phyloP scores from a whole-genome alignment of 2,329 filamentous ascomycete genomes.

The Aspergillus phoenicis region DNA sequence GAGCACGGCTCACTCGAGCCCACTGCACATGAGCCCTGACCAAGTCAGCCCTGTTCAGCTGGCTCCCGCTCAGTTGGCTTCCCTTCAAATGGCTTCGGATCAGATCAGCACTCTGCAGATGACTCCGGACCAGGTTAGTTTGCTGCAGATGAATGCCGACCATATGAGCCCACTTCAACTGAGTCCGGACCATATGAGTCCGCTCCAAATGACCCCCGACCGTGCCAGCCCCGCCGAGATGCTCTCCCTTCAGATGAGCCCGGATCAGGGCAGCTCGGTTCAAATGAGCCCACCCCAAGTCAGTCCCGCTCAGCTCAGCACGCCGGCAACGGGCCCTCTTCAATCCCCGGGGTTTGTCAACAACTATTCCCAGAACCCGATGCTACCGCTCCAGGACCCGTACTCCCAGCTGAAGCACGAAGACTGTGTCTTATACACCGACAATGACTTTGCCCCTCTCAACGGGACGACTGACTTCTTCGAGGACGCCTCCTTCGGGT shows the following conservation, averaged over 20 bases:
- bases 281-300: constrained; percentile 5
- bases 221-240: constrained; percentile 1
- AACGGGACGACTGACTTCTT: constrained; percentile 7
- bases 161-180: constrained; percentile 6
- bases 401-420: constrained; percentile 7
- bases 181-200: constrained; percentile 2
- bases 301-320: constrained; percentile 4
- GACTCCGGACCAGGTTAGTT: not conserved
- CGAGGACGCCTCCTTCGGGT: constrained; percentile 8
- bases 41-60: constrained; percentile 1
- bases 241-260: constrained; percentile 1
- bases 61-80: constrained; percentile 4
- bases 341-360: constrained; percentile 6
- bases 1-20: not conserved
- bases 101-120: constrained; percentile 3
- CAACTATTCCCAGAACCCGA: constrained; percentile 5
- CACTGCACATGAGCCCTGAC: not conserved
- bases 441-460: constrained; percentile 7
- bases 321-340: constrained; percentile 1
- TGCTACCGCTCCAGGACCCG: constrained; percentile 4
- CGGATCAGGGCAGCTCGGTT: constrained; percentile 1
- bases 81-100: not conserved
- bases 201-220: constrained; percentile 2
- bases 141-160: constrained; percentile 3
- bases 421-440: constrained; percentile 7